These are phyloP conservation scores for Furcasterigmium sp. DNA, from an alignment of 2,329 filamentous ascomycete genomes.

Conservation along the genomic window DNA sequence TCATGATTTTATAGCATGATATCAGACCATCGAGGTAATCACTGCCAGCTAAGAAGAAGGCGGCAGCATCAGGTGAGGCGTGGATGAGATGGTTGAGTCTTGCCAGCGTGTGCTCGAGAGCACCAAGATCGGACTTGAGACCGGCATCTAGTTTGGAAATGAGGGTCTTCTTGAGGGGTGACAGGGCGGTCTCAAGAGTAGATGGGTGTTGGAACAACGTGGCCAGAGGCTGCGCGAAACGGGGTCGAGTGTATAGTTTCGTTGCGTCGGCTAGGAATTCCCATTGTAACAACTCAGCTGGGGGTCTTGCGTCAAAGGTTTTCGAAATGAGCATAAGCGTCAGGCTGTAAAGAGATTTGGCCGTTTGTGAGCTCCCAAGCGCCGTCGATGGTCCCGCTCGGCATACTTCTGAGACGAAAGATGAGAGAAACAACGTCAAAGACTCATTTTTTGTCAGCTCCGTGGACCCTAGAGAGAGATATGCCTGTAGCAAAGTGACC, in stretches of 20 bases:
- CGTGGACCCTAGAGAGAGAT: slow-evolving; percentile 53
- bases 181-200: slow-evolving; percentile 48
- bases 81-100: slow-evolving; percentile 60
- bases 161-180: slow-evolving; percentile 55
- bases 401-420: slow-evolving; percentile 57
- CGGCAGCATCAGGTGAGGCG: slow-evolving; percentile 50
- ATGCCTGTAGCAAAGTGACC: slow-evolving; percentile 60
- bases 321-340: slow-evolving; percentile 61
- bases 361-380: slow-evolving; percentile 25
- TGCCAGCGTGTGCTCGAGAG: slow-evolving; percentile 49
- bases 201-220: slow-evolving; percentile 46
- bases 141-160: slow-evolving; percentile 59
- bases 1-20: slow-evolving; percentile 59
- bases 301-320: slow-evolving; percentile 41
- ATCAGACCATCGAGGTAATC: slow-evolving; percentile 80
- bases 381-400: slow-evolving; percentile 22
- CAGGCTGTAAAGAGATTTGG: slow-evolving; percentile 51
- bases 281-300: slow-evolving; percentile 53
- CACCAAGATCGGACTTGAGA: slow-evolving; percentile 47
- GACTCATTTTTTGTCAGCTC: slow-evolving; percentile 57
- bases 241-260: slow-evolving; percentile 60
- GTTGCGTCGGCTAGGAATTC: slow-evolving; percentile 64
- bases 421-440: slow-evolving; percentile 57
- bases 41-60: slow-evolving; percentile 72
- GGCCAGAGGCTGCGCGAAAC: slow-evolving; percentile 44